Evolutionary conservation across 1,139 yeast genomes (phyloP).

Genomic region (Torulaspora pretoriensis): DNA sequence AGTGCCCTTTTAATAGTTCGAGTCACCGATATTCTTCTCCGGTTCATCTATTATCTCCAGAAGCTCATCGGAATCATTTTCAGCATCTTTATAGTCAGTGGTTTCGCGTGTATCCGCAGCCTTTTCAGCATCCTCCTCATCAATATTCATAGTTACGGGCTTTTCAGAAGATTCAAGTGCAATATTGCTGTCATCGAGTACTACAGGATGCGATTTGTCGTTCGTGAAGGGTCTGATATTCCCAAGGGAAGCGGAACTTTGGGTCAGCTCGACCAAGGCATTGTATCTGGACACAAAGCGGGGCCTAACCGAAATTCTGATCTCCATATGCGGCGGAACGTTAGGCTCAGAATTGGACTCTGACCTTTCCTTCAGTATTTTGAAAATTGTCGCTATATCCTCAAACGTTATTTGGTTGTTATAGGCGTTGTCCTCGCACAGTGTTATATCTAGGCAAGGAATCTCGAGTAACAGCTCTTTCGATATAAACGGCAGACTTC

Average conservation of each 20-base stretch:
- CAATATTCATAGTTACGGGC: slow-evolving; percentile 22
- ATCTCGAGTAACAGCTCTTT: slow-evolving; percentile 30
- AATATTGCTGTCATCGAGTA: slow-evolving; percentile 29
- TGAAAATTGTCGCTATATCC: slow-evolving; percentile 34
- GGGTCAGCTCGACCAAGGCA: slow-evolving; percentile 35
- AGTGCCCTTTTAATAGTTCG: no score
- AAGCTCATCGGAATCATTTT: slow-evolving; percentile 22
- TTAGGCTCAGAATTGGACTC: slow-evolving; percentile 19
- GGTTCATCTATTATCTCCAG: slow-evolving; percentile 19
- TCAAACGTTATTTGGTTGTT: slow-evolving; percentile 32
- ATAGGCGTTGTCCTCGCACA: slow-evolving; percentile 35
- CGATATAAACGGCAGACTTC: slow-evolving; percentile 26
- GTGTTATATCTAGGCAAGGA: slow-evolving; percentile 29
- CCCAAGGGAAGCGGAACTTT: slow-evolving; percentile 31
- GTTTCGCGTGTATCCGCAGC: slow-evolving; percentile 2
- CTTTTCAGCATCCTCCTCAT: slow-evolving; percentile 12
- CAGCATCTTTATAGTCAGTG: not conserved
- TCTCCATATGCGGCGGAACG: slow-evolving; percentile 25
- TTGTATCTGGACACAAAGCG: slow-evolving; percentile 37
- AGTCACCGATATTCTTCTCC: not conserved
- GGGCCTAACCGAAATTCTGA: slow-evolving; percentile 22
- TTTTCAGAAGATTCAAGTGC: slow-evolving; percentile 6
- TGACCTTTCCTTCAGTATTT: slow-evolving; percentile 30
- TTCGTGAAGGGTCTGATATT: slow-evolving; percentile 34
- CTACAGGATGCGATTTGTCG: slow-evolving; percentile 32